Evolutionary conservation across 192 early-diverging fungal genomes (phyloP).

Genomic region (Haplosporangium gracile): DNA sequence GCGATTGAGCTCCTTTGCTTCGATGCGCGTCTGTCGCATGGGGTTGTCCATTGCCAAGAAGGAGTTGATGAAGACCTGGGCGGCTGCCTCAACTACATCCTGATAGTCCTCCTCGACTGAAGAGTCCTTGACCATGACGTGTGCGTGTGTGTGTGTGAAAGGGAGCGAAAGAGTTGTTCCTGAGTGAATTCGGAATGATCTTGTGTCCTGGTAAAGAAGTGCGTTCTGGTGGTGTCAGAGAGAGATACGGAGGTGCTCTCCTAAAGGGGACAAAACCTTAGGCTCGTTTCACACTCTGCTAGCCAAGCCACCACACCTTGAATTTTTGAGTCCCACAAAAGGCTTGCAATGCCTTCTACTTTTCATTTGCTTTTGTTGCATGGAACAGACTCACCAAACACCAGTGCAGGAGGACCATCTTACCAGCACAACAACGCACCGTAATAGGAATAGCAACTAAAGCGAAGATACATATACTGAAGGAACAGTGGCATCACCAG

Average conservation of each 20-base stretch:
- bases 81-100: not conserved
- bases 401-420: not conserved
- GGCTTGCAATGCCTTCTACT: not conserved
- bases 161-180: not conserved
- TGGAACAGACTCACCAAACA: not conserved
- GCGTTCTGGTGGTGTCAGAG: too few relatives aligned
- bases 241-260: too few relatives aligned
- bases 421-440: not conserved
- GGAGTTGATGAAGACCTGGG: conserved; percentile 14
- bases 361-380: not conserved
- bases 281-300: too few relatives aligned
- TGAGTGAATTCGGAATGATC: too few relatives aligned
- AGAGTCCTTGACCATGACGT: conserved; percentile 5
- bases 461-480: too few relatives aligned
- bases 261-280: too few relatives aligned
- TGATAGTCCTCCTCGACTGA: not conserved
- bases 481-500: too few relatives aligned
- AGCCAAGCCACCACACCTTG: not conserved
- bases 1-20: not conserved
- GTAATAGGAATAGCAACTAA: not conserved
- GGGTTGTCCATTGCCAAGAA: conserved; percentile 7
- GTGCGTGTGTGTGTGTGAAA: not conserved
- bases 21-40: not conserved
- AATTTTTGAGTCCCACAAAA: not conserved
- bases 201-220: too few relatives aligned